Conservation (phyloP, 352 stramenopile species). For the Pythium phragmitis region DNA sequence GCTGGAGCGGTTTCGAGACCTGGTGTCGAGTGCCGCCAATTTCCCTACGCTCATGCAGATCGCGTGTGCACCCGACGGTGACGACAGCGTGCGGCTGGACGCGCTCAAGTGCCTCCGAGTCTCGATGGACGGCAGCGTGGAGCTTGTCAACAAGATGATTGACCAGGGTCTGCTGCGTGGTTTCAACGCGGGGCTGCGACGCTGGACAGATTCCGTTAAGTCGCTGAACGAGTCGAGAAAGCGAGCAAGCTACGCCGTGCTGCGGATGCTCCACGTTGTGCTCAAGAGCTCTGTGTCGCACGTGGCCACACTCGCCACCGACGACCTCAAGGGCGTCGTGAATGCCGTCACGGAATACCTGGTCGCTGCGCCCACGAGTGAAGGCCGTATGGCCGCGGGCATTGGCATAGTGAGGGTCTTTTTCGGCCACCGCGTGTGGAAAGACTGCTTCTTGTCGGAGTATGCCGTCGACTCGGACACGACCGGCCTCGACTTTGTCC, state of each 20-base stretch:
- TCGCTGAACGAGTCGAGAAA: slow-evolving; percentile 25
- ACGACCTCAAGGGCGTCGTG: slow-evolving; percentile 65
- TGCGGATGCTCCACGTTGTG: slow-evolving; percentile 69
- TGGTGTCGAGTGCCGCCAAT: slow-evolving; percentile 53
- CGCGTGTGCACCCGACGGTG: slow-evolving; percentile 38
- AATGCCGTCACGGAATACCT: slow-evolving; percentile 73
- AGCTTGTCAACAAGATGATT: slow-evolving; percentile 57
- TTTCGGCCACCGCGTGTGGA: slow-evolving; percentile 59
- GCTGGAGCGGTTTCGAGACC: slow-evolving; percentile 58
- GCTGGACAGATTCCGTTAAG: slow-evolving; percentile 39
- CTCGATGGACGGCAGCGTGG: slow-evolving; percentile 54
- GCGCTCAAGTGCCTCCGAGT: slow-evolving; percentile 73
- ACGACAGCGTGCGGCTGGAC: slow-evolving; percentile 48
- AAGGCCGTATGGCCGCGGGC: slow-evolving; percentile 46
- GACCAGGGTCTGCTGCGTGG: slow-evolving; percentile 70
- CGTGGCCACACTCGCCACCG: slow-evolving; percentile 46
- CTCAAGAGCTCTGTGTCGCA: slow-evolving; percentile 58
- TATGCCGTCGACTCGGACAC: slow-evolving; percentile 65
- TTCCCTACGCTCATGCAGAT: slow-evolving; percentile 68
- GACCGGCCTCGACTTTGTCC: slow-evolving; percentile 64
- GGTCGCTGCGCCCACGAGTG: slow-evolving; percentile 51
- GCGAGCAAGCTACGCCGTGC: slow-evolving; percentile 38
- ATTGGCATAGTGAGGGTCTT: slow-evolving; percentile 80
- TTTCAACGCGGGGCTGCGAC: slow-evolving; percentile 58
- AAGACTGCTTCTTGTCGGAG: slow-evolving; percentile 68